Evolutionary conservation across 768 basidiomycete genomes (phyloP).

Genomic region (Thelephora aurantiotincta): DNA sequence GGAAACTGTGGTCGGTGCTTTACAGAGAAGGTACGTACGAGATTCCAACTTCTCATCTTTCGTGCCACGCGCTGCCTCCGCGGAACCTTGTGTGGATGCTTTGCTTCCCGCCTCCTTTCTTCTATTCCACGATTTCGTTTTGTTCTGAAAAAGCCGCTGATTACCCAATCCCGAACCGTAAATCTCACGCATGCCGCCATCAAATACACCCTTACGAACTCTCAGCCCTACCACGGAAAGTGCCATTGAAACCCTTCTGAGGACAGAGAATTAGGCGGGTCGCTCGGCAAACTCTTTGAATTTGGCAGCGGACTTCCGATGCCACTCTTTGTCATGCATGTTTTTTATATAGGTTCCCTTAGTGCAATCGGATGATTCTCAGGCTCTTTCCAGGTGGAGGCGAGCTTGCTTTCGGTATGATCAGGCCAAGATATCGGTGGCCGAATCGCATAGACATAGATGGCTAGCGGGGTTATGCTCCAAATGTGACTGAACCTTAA

Average conservation of each 20-base stretch:
- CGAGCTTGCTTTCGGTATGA: too few relatives aligned
- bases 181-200: neutral
- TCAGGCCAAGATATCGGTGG: too few relatives aligned
- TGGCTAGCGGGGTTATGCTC: neutral
- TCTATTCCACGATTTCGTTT: constrained; percentile 3
- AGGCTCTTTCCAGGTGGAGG: too few relatives aligned
- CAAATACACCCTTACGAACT: too few relatives aligned
- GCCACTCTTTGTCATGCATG: too few relatives aligned
- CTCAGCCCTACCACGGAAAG: constrained; percentile 61
- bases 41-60: neutral
- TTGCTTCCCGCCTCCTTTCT: constrained; percentile 5
- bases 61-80: neutral
- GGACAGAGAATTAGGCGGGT: constrained; percentile 24
- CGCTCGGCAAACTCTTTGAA: neutral
- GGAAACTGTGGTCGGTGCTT: constrained; percentile 56
- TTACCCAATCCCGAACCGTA: constrained; percentile 2
- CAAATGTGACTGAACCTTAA: constrained; percentile 8
- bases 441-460: neutral
- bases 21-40: constrained; percentile 63
- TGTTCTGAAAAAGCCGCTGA: constrained; percentile 4
- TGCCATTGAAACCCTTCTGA: constrained; percentile 70
- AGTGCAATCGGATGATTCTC: too few relatives aligned
- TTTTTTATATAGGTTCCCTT: too few relatives aligned
- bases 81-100: neutral
- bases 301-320: too few relatives aligned